phyloP scores from a whole-genome alignment of 257 asterid species.

The Primulina huaijiensis region DNA sequence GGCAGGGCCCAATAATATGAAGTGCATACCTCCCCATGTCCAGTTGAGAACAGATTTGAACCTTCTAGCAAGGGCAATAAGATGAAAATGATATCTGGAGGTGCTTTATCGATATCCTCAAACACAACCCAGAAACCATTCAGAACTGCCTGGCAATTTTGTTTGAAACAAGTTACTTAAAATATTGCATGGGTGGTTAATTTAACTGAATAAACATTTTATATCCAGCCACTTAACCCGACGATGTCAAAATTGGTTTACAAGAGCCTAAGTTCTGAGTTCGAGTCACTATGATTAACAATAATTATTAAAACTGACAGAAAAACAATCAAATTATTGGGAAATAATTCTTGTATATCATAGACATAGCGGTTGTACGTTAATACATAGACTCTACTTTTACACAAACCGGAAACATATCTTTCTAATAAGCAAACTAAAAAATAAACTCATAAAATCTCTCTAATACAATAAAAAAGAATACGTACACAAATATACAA shows the following conservation, averaged over 20 bases:
- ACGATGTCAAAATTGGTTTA: no score
- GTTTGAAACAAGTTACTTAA: constrained; percentile 19
- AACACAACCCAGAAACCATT: constrained; percentile 91
- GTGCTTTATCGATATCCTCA: constrained; percentile 93
- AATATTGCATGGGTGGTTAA: constrained; percentile 24
- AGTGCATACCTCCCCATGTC: constrained; percentile 83
- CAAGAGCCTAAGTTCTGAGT: no score
- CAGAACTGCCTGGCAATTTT: constrained; percentile 65
- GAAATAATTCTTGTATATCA: not conserved
- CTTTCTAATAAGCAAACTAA: no score
- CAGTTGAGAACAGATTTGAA: constrained; percentile 61
- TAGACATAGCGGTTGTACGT: no score
- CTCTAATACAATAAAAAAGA: no score
- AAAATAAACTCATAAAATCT: no score
- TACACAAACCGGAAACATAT: not conserved
- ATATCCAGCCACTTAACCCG: no score
- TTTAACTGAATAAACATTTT: not conserved
- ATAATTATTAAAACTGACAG: not conserved
- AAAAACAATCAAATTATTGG: not conserved
- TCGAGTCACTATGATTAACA: not conserved
- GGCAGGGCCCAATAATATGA: constrained; percentile 16
- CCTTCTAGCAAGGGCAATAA: constrained; percentile 85
- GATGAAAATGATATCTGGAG: constrained; percentile 72
- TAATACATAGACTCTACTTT: no score
- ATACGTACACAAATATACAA: no score